Base-by-base conservation (phyloP, 768 basidiomycete species). In the Tephrocybe sp. region DNA sequence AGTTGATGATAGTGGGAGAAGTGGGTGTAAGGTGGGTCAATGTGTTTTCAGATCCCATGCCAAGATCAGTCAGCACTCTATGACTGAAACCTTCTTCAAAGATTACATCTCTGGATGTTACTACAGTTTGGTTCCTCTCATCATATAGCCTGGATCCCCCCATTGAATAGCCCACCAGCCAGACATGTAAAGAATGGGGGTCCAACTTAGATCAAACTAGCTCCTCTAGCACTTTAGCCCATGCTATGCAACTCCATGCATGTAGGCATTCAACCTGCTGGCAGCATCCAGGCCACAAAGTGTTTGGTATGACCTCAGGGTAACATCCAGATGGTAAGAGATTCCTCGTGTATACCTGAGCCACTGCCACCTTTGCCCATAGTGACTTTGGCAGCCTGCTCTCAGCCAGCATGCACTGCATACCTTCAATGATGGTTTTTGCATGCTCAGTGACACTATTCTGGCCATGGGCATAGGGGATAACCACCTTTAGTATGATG, bases 291-390 rank as follows among this genome's bases (percentile, higher is more conserved):
- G 28, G 41, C 48, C 25, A 41, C 4, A 12, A 9, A 11, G 59
- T 54, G 3, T 37, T 43, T 4, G 61, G 61, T 4, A 60, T 21
- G 9, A 38, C 14, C 14, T 12, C 11, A 50, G 26, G 23, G 44
- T n/a, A 20, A 7, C 24, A 8, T 17, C 12, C 28, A 5, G n/a
- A 38, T 38, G 37, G 37, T 11, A 38, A n/a, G n/a, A n/a, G n/a
- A n/a, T n/a, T n/a, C n/a, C 4, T 15, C 18, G 18, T 21, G 18
- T 40, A 40, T 4, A 23, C 39, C 20, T 3, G 3, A 14, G 36
- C n/a, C 8, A 20, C 20, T 18, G 39, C n/a, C 3, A 6, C 10
- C 21, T 40, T 20, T 21, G 39, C 39, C 20, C 39, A 40, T 4
- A 20, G 18, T 6, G 6, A 6, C 12, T 21, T 21, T 20, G 39